Evolutionary conservation across 208 protist genomes (phyloP).

Genomic region (Leishmania major): DNA sequence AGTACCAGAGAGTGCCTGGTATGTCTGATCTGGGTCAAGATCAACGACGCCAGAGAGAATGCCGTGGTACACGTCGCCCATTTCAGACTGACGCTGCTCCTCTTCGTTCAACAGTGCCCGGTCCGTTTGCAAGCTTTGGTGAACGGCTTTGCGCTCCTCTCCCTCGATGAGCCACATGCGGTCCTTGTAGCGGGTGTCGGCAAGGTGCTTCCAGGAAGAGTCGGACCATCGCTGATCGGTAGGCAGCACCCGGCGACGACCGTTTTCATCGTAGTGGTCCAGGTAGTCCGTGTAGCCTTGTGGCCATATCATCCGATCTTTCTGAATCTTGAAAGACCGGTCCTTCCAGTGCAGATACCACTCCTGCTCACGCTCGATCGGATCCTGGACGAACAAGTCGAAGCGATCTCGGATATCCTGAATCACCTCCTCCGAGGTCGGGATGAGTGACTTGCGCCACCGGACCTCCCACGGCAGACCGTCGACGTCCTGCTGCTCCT

Average conservation of each 20-base stretch:
- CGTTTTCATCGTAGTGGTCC: conserved; percentile 89
- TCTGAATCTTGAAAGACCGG: conserved; percentile 84
- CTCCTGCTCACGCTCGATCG: conserved; percentile 89
- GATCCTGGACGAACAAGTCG: conserved; percentile 88
- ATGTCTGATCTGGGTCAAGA: conserved; percentile 86
- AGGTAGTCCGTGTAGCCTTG: conserved; percentile 93
- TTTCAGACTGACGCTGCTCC: conserved; percentile 80
- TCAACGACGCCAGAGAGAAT: conserved; percentile 79
- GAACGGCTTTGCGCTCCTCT: conserved; percentile 85
- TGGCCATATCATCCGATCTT: conserved; percentile 92
- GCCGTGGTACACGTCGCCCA: conserved; percentile 80
- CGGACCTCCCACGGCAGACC: conserved; percentile 90
- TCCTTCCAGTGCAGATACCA: conserved; percentile 93
- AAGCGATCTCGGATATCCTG: conserved; percentile 91
- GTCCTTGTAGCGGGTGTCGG: conserved; percentile 85
- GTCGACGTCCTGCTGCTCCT: conserved; percentile 89
- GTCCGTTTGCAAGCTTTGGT: conserved; percentile 75
- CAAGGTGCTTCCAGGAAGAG: conserved; percentile 90
- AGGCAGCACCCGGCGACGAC: conserved; percentile 80
- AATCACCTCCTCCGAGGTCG: conserved; percentile 87
- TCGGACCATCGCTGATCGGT: conserved; percentile 90
- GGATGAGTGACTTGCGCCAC: conserved; percentile 83
- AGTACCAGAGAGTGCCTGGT: conserved; percentile 82
- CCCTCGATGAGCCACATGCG: conserved; percentile 92
- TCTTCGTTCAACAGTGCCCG: conserved; percentile 68